Evolutionary conservation across 345 rosid genomes (phyloP).

Genomic region (Tarenaya hassleriana): DNA sequence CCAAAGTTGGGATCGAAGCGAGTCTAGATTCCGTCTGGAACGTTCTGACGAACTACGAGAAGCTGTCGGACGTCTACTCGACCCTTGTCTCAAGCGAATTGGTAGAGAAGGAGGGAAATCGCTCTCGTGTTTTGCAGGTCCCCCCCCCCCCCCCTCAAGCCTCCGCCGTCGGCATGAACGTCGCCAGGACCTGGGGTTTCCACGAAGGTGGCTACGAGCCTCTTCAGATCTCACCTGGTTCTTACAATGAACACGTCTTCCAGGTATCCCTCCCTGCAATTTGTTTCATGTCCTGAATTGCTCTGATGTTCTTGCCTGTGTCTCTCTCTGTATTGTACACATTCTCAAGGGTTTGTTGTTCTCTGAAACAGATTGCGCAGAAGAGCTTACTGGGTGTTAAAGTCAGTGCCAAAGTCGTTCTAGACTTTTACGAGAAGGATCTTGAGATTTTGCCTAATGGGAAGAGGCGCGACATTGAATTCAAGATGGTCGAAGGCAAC

Average conservation of each 20-base stretch:
- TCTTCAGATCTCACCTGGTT: conserved; percentile 69
- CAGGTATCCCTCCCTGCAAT: no score
- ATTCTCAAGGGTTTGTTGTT: neutral
- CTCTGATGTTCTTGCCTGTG: no score
- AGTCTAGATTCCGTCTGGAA: conserved; percentile 69
- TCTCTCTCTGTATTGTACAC: no score
- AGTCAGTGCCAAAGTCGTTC: conserved; percentile 74
- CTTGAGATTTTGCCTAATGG: conserved; percentile 50
- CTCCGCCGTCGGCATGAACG: conserved; percentile 49
- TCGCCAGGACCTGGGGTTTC: conserved; percentile 82
- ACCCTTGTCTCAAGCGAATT: conserved; percentile 61
- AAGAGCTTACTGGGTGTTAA: conserved; percentile 75
- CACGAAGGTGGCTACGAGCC: conserved; percentile 53
- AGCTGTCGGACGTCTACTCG: conserved; percentile 77
- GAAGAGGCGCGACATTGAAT: conserved; percentile 72
- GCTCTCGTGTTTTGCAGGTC: conserved; percentile 50
- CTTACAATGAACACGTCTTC: conserved; percentile 50
- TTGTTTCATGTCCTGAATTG: no score
- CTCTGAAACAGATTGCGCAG: conserved; percentile 67
- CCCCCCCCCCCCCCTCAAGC: conserved; percentile 56
- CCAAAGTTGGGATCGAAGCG: conserved; percentile 63
- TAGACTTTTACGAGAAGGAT: conserved; percentile 87
- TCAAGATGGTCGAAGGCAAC: conserved; percentile 91
- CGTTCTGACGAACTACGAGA: conserved; percentile 75
- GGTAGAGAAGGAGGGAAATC: conserved; percentile 51